These are phyloP conservation scores for Fusarium brevicatenulatum DNA, from an alignment of 2,329 filamentous ascomycete species.

Conservation along the genomic window DNA sequence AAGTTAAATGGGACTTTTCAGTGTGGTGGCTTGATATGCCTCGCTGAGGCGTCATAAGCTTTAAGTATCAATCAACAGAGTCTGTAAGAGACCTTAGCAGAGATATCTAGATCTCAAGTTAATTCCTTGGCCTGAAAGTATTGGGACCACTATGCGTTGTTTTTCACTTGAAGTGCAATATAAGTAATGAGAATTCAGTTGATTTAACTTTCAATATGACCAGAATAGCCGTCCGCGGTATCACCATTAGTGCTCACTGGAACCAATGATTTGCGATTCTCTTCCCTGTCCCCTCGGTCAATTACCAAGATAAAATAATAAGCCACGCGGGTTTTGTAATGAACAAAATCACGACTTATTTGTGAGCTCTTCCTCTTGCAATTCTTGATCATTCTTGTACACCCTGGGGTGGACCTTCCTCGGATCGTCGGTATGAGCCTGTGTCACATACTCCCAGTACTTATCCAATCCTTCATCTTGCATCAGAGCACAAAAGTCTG, in stretches of 20 bases:
- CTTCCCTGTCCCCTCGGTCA: accelerated
- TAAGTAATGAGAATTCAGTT: accelerated
- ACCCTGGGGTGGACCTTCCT: accelerated
- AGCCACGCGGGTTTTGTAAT: accelerated
- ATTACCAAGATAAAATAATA: accelerated
- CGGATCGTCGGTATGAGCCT: not conserved
- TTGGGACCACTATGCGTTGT: too few relatives aligned
- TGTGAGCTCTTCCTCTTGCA: not conserved
- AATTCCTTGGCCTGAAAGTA: too few relatives aligned
- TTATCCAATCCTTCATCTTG: accelerated
- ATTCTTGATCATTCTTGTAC: not conserved
- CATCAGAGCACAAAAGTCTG: not conserved
- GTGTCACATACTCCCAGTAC: not conserved
- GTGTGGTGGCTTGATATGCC: too few relatives aligned
- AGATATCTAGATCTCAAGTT: accelerated
- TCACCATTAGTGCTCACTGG: not conserved
- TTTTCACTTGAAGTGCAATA: accelerated
- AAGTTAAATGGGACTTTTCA: too few relatives aligned
- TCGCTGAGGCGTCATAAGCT: too few relatives aligned
- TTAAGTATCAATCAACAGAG: not conserved
- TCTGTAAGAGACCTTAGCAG: accelerated
- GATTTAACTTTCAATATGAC: accelerated
- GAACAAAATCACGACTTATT: not conserved
- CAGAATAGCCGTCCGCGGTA: accelerated
- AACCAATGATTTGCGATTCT: not conserved